Base-by-base conservation (phyloP, 2,329 filamentous ascomycete species). In the Penicillium sp. region DNA sequence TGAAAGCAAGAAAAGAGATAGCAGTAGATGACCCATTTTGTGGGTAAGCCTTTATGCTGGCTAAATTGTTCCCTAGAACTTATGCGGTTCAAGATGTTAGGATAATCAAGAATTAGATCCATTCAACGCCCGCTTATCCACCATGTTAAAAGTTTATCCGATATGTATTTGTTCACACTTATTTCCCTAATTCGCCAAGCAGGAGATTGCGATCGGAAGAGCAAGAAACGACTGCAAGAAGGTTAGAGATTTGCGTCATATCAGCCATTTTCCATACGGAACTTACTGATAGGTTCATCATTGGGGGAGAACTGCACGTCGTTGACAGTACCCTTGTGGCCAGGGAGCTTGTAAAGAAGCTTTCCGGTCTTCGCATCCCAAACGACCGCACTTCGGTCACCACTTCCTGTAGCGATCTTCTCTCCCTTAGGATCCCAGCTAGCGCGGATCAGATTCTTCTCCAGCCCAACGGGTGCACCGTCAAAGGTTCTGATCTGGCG, bases 311-410 rank as follows among this genome's bases (percentile, higher is more conserved):
- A 96, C 65, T 96, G 89, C 53, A 93, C 93, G 73, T 93, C 92
- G 72, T 98, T 99, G 51, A 98, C 95, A 0, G 90, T 91, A 33
- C 93, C 95, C 76, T 92, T 95, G 74, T 99, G 95, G 1, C 95
- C 95, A 1, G 95, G 95, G 52, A 99, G 82, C 77, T 98, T 98
- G 77, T 97, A 96, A 62, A 96, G 75, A 66, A 99, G 80, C 79
- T 96, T 98, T 57, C 90, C 93, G n/a, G 85, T 90, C 71, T 90
- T 87, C 55, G 82, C 86, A 50, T 95, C 93, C 95, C 95, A 99
- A 10, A 98, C 86, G 14, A 96, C 88, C 19, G 92, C 92, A 8
- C 89, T 96, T 26, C 92, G 89, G 70, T 99, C 95, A 14, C 92
- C 93, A 51, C 92, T 91, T 13, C 93, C 93, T 1, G 91, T 90